A percentile compares a stretch with the other conserved stretches of the same genome.
These are phyloP conservation scores for Scalesia atractyloides DNA, from an alignment of 129 eudicot genomes.

Conservation along the genomic window DNA sequence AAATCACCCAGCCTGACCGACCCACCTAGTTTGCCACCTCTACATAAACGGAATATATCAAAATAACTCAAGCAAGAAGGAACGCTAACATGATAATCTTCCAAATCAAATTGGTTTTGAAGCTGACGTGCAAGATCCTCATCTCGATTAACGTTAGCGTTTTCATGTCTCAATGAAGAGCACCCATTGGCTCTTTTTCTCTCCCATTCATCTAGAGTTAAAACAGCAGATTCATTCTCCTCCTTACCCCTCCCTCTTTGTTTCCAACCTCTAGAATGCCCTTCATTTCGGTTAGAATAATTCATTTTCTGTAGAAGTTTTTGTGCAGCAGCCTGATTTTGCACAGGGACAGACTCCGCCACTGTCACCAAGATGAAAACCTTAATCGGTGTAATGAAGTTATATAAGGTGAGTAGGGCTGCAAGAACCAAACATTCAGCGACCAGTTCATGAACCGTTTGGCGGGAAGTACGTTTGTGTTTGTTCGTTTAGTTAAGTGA, in stretches of 20 bases:
- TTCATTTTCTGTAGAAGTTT: constrained; percentile 82
- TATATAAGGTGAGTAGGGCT: not conserved
- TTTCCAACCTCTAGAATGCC: constrained; percentile 57
- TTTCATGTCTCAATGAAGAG: constrained; percentile 41
- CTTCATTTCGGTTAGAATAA: constrained; percentile 41
- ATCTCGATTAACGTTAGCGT: constrained; percentile 52
- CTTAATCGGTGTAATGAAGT: constrained; percentile 6
- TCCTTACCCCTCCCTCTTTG: constrained; percentile 55
- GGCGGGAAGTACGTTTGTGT: too few relatives aligned
- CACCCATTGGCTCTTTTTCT: constrained; percentile 57
- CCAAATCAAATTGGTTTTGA: constrained; percentile 83
- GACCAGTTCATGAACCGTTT: too few relatives aligned
- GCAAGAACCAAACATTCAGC: too few relatives aligned
- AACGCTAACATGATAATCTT: constrained; percentile 61
- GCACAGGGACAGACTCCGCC: constrained; percentile 64
- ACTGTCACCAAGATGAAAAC: constrained; percentile 40
- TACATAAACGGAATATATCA: not conserved
- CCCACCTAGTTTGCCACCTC: not conserved
- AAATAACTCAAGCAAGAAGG: not conserved
- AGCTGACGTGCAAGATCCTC: constrained; percentile 91
- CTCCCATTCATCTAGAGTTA: constrained; percentile 92
- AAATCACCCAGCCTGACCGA: not conserved
- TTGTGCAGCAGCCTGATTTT: constrained; percentile 93
- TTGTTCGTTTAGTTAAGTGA: too few relatives aligned
- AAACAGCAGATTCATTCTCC: constrained; percentile 53